Evolutionary conservation across 1,284 basidiomycete genomes (phyloP), one percentile per base, ranked within the genome.

Genomic region (Puccinia brachypodii): DNA sequence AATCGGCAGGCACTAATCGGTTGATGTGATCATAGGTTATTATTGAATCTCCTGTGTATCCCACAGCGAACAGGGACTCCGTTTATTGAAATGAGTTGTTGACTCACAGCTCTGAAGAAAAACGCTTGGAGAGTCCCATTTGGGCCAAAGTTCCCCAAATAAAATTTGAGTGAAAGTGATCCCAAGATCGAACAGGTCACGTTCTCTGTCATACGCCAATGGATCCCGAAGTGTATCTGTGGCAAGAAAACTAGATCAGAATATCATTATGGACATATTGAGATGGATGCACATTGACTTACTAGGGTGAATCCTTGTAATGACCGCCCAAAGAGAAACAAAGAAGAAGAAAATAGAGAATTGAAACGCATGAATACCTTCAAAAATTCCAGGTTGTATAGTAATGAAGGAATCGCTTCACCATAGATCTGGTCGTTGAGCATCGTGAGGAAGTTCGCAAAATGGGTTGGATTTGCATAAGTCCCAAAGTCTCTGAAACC

Each of bases 111-210:
- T 71, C 6, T 79, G 60, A 44, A 79, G 44, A 25, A 64, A 71
- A 36, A n/a, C 44, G 28, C 25, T 44, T 50, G 76, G 76, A 40
- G 76, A 69, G 25, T 68, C 28, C 64, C 64, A 79, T 56, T 42
- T 58, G 33, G 68, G 64, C 76, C 76, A 79, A 71, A 79, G 64
- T 36, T 79, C 71, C 0, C 86, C 86, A 60, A 84, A 85, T 0
- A 87, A 82, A 84, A 87, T 85, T 69, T 86, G 86, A 58, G 84
- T 84, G 4, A 82, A 82, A 50, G 83, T 84, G 7, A 85, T 80
- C 8, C 86, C 86, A 0, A 86, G 79, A 64, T 87, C 85, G 84
- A 85, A 87, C 1, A 87, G 62, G 68, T 87, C 86, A 19, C 85
- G 83, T 66, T 85, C 85, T 47, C 84, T 81, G 38, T 84, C 83